A percentile compares a stretch with the other conserved stretches of the same genome.
Conservation (phyloP, 306 rosid species). For the Begonia masoniana region DNA sequence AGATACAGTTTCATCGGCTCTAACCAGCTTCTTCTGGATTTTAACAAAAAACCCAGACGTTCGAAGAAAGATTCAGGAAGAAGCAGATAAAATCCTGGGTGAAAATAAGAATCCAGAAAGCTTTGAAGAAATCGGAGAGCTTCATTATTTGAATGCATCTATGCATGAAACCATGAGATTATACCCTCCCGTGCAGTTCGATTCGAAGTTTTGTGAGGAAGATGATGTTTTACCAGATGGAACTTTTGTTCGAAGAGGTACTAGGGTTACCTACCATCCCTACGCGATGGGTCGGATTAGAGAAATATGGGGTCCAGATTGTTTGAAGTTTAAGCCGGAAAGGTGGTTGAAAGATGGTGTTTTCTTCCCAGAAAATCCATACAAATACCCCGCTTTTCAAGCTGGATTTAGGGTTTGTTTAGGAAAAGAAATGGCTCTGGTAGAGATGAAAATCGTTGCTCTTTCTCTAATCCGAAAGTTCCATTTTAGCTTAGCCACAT, state of each 20-base stretch:
- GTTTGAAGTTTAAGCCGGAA: constrained; percentile 48
- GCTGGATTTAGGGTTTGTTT: constrained; percentile 68
- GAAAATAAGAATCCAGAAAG: constrained; percentile 2
- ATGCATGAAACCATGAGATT: constrained; percentile 64
- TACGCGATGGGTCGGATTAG: constrained; percentile 72
- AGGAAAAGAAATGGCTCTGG: constrained; percentile 72
- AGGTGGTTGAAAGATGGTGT: constrained; percentile 50
- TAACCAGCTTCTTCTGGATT: constrained; percentile 76
- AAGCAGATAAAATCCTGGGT: constrained; percentile 45
- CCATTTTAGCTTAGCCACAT: constrained; percentile 14
- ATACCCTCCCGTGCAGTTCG: constrained; percentile 70
- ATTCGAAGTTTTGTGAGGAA: constrained; percentile 49
- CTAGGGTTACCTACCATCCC: constrained; percentile 81
- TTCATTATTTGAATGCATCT: constrained; percentile 56
- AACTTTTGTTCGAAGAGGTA: constrained; percentile 43
- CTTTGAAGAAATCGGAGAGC: constrained; percentile 30
- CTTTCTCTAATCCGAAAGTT: constrained; percentile 38
- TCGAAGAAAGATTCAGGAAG: constrained; percentile 24
- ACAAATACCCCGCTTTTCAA: constrained; percentile 67
- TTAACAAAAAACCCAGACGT: constrained; percentile 32
- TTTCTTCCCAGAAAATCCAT: constrained; percentile 27
- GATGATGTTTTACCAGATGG: constrained; percentile 76
- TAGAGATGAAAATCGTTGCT: constrained; percentile 47
- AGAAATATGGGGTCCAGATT: constrained; percentile 66
- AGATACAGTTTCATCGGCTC: constrained; percentile 66